Conservation (phyloP, 2,329 filamentous ascomycete genomes). For the Pseudogymnoascus sp. region DNA sequence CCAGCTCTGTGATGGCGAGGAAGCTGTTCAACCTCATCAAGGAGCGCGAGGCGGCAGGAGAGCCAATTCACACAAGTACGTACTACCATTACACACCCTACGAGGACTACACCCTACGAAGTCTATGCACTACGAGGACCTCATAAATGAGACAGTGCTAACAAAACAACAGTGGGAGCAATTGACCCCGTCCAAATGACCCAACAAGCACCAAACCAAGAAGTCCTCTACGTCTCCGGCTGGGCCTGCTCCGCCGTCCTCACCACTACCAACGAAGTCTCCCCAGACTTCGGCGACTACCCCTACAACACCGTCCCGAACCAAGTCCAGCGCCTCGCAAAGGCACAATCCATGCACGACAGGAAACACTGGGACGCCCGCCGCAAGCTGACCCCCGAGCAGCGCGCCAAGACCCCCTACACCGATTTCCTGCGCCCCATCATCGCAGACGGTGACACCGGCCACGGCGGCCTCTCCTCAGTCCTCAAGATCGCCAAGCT, state of each 20-base stretch:
- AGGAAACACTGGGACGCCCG: constrained; percentile 87
- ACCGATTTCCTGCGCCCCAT: constrained; percentile 91
- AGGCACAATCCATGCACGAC: constrained; percentile 95
- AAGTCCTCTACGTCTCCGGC: constrained; percentile 91
- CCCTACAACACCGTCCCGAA: constrained; percentile 98
- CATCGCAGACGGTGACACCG: constrained; percentile 92
- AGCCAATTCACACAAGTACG: constrained; percentile 89
- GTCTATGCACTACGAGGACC: too few relatives aligned
- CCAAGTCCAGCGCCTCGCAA: constrained; percentile 91
- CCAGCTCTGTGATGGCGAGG: constrained; percentile 87
- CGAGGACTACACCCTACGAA: not conserved
- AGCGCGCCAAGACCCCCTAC: constrained; percentile 72
- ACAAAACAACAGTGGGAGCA: constrained; percentile 64
- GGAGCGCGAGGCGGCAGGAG: constrained; percentile 66
- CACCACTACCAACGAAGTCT: constrained; percentile 93
- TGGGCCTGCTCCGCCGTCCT: constrained; percentile 96
- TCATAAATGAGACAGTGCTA: too few relatives aligned
- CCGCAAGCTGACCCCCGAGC: constrained; percentile 65
- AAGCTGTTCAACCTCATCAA: constrained; percentile 89
- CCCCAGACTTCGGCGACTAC: constrained; percentile 95
- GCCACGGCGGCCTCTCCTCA: constrained; percentile 84
- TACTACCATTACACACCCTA: constrained; percentile 18
- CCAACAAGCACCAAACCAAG: constrained; percentile 91
- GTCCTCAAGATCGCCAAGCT: constrained; percentile 95
- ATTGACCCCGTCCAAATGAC: constrained; percentile 99